These are phyloP conservation scores for Endogone sp. DNA, from an alignment of 192 early-diverging fungal species.

Conservation along the genomic window DNA sequence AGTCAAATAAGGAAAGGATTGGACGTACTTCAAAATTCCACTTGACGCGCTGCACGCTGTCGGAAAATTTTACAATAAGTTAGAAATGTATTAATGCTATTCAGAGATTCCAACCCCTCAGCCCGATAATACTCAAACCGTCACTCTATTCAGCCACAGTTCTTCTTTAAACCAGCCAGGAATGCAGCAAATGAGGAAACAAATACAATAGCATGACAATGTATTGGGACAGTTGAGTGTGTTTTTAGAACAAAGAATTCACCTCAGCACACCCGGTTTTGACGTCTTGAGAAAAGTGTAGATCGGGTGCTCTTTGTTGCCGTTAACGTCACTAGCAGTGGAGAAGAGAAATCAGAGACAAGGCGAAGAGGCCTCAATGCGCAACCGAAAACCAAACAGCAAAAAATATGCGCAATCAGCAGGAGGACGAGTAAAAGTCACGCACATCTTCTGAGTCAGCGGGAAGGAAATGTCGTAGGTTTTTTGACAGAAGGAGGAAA, in stretches of 20 bases:
- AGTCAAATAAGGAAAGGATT: neutral
- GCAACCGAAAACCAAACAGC: no score
- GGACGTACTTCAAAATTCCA: constrained; percentile 72
- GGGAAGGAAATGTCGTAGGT: constrained; percentile 85
- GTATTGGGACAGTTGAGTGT: no score
- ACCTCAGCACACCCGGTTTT: constrained; percentile 36
- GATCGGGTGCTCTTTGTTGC: constrained; percentile 59
- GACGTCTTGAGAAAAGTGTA: constrained; percentile 57
- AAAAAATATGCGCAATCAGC: no score
- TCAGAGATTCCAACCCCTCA: no score
- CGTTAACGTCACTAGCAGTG: constrained; percentile 66
- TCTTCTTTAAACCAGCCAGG: no score
- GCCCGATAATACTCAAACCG: no score
- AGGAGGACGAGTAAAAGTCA: neutral
- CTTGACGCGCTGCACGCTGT: constrained; percentile 56
- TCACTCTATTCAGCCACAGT: no score
- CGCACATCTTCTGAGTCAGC: constrained; percentile 75
- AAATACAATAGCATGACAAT: no score
- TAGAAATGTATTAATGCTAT: no score
- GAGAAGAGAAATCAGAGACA: neutral
- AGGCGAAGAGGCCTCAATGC: no score
- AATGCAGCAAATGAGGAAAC: no score
- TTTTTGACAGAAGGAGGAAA: constrained; percentile 52
- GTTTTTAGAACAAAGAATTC: neutral
- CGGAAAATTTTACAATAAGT: constrained; percentile 1